Evolutionary conservation across 257 asterid genomes (phyloP), one percentile per base, ranked within the genome.

Genomic region (Lycium barbarum): DNA sequence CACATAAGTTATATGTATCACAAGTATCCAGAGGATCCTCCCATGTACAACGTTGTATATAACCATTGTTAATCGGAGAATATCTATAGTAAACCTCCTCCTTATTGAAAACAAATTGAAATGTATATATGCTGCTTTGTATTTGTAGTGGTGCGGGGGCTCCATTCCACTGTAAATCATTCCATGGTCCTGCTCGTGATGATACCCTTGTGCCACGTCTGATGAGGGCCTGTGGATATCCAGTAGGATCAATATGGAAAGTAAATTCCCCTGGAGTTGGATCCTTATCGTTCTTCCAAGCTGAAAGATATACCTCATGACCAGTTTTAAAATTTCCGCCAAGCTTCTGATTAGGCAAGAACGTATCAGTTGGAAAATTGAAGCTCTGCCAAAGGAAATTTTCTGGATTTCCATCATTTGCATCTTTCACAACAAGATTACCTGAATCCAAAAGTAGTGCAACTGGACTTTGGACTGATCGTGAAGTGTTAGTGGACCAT

Each of bases 171-270:
- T 89, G 81, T 2, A 89, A 18, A 1, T 94, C 95, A 67, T 91
- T 92, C 93, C 94, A 92, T 0, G 92, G 92, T 9, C 94, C 96
- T 18, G 85, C 87, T 12, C 33, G 33, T 26, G 33, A 26, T 26
- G 1, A 22, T 22, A 15, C 59, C 7, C n/a, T 17, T 1, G 72
- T 45, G 61, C 80, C 86, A 12, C 66, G 70, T 54, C 9, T 68
- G 18, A 88, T 53, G 38, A 83, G n/a, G 1, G 54, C 11, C 57
- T 91, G 91, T 20, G 95, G 92, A 40, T 87, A 89, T 2, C 95
- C 95, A 9, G 84, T 36, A 2, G 84, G 84, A 61, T 91, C 93
- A 81, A 85, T n/a, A 2, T 22, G 62, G 33, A 40, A 85, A 5
- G 81, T 83, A 40, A 61, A 88, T 8, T 83, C 84, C 49, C 93